phyloP scores from a whole-genome alignment of 2,329 filamentous ascomycete species.

The Eurotiales sp. region DNA sequence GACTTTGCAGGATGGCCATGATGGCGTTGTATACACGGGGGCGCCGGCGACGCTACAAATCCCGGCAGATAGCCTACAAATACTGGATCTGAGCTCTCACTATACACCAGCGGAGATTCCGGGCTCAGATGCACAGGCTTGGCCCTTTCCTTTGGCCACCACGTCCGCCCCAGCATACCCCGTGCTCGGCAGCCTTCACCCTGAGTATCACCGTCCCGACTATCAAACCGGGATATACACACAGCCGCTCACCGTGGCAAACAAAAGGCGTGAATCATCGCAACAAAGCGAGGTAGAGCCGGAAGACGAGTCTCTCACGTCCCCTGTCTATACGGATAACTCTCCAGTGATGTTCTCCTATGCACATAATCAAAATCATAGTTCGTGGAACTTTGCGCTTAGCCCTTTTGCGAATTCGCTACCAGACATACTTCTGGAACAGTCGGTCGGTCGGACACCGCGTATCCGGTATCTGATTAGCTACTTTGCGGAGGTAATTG shows the following conservation, averaged over 20 bases:
- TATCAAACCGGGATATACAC: conserved; percentile 1
- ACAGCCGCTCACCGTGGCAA: conserved; percentile 1
- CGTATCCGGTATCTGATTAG: conserved; percentile 87
- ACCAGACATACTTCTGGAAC: conserved; percentile 33
- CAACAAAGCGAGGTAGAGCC: conserved; percentile 7
- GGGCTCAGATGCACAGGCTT: background rate
- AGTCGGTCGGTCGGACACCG: conserved; percentile 61
- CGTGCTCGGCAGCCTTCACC: background rate
- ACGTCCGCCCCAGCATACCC: background rate
- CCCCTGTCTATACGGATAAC: conserved; percentile 5
- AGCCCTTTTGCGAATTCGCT: conserved; percentile 23
- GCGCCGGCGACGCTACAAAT: background rate
- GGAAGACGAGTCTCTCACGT: conserved; percentile 1
- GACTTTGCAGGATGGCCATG: background rate
- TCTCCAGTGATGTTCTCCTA: background rate
- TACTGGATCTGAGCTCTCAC: background rate
- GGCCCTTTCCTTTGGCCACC: background rate
- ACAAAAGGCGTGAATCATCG: conserved; percentile 8
- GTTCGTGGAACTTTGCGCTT: conserved; percentile 5
- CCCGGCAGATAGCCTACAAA: background rate
- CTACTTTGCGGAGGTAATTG: conserved; percentile 91
- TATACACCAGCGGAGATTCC: background rate
- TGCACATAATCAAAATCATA: conserved; percentile 7
- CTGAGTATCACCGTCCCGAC: background rate
- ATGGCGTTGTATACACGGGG: background rate